Conservation (phyloP, 78 protist species). For the Dictyostelium brefeldianum region DNA sequence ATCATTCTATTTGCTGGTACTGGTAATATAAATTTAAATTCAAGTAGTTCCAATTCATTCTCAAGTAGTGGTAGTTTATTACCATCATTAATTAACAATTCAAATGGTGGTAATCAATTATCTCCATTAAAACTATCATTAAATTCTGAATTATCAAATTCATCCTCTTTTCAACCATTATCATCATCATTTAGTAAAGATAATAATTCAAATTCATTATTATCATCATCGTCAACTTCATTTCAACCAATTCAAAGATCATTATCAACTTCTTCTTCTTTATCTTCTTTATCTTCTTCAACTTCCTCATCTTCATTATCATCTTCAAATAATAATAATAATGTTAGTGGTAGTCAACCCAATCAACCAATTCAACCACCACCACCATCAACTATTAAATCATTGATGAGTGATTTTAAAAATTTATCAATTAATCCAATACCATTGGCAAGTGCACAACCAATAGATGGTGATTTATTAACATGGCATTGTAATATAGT, state of each 20-base stretch:
- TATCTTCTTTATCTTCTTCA: neutral
- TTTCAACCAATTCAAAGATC: neutral
- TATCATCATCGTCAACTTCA: neutral
- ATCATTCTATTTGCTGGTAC: neutral
- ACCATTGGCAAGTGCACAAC: conserved; percentile 61
- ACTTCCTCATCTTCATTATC: neutral
- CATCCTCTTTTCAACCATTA: neutral
- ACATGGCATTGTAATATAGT: conserved; percentile 82
- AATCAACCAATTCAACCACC: neutral
- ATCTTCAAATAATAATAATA: conserved; percentile 3
- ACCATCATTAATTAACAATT: neutral
- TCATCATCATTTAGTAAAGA: too few species aligned
- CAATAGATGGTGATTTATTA: conserved; percentile 63
- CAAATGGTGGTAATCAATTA: neutral
- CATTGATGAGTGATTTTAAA: conserved; percentile 62
- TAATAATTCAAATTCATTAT: too few species aligned
- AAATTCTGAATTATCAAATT: neutral
- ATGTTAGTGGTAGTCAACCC: neutral
- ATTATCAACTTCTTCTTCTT: neutral
- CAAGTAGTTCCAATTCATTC: neutral
- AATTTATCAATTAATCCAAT: conserved; percentile 57
- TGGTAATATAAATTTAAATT: neutral
- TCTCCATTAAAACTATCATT: neutral
- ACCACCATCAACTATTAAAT: conserved; percentile 23
- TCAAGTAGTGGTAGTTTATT: neutral